These are phyloP conservation scores for Suillus lakei DNA, from an alignment of 768 basidiomycete species.

Conservation along the genomic window DNA sequence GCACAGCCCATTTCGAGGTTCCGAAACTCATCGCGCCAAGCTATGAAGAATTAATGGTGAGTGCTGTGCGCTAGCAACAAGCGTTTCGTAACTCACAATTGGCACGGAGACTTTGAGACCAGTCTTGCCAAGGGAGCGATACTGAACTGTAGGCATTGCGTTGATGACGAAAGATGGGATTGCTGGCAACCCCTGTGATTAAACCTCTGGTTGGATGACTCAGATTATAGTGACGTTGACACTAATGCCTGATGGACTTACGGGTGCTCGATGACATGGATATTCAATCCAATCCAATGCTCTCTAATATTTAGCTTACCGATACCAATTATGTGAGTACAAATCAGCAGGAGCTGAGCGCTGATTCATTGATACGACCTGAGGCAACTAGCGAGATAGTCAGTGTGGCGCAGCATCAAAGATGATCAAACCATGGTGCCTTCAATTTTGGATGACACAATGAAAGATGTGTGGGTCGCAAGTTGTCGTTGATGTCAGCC, in stretches of 20 bases:
- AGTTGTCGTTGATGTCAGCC: too few species aligned
- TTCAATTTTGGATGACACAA: too few species aligned
- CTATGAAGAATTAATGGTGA: constrained; percentile 21
- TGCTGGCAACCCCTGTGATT: constrained; percentile 26
- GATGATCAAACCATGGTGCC: too few species aligned
- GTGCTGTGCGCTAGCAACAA: neutral
- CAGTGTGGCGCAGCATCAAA: too few species aligned
- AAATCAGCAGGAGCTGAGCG: too few species aligned
- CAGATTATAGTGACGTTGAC: neutral
- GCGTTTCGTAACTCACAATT: constrained; percentile 23
- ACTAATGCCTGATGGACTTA: neutral
- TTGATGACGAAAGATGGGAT: constrained; percentile 28
- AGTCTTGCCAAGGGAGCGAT: constrained; percentile 35
- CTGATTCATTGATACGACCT: too few species aligned
- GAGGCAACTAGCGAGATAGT: too few species aligned
- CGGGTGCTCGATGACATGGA: too few species aligned
- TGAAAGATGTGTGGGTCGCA: too few species aligned
- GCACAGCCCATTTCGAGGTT: constrained; percentile 31
- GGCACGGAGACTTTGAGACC: constrained; percentile 41
- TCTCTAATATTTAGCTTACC: too few species aligned
- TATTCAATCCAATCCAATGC: too few species aligned
- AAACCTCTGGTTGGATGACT: constrained; percentile 14
- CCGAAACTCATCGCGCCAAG: constrained; percentile 35
- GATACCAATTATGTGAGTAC: too few species aligned
- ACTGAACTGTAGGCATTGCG: constrained; percentile 26